Conservation (phyloP, 106 monocot species). For the Dendrobium officinale region DNA sequence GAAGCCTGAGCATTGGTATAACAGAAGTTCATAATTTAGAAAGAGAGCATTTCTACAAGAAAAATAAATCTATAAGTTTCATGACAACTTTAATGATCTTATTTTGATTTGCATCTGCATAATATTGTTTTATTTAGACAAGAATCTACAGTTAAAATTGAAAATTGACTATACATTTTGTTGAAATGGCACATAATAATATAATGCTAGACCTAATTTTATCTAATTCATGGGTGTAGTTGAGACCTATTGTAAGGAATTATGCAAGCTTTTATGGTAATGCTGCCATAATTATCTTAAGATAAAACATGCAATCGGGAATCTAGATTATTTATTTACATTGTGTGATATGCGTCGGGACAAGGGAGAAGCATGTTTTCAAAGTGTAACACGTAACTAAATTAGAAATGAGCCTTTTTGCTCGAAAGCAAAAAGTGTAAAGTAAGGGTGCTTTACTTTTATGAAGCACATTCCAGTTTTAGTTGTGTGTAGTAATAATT, state of each 20-base stretch:
- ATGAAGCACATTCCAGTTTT: too few relatives aligned
- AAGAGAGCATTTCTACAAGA: not conserved
- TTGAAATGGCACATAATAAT: not conserved
- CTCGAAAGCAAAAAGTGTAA: too few relatives aligned
- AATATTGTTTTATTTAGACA: not conserved
- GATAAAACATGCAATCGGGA: too few relatives aligned
- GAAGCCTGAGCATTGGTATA: not conserved
- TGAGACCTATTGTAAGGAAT: not conserved
- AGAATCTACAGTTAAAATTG: not conserved
- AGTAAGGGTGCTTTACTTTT: too few relatives aligned
- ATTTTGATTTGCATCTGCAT: not conserved
- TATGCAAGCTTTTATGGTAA: too few relatives aligned
- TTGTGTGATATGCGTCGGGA: too few relatives aligned
- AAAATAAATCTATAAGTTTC: not conserved
- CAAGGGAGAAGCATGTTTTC: too few relatives aligned
- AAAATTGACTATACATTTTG: not conserved
- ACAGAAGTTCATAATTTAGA: not conserved
- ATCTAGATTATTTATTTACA: too few relatives aligned
- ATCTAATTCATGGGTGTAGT: not conserved
- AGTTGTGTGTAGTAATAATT: too few relatives aligned
- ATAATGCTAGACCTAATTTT: not conserved
- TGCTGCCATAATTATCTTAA: too few relatives aligned
- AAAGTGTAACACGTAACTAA: too few relatives aligned
- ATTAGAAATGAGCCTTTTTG: too few relatives aligned
- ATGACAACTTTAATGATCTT: not conserved